These are phyloP conservation scores for Pinus taeda DNA, from an alignment of 75 land plant genomes.

Conservation along the genomic window DNA sequence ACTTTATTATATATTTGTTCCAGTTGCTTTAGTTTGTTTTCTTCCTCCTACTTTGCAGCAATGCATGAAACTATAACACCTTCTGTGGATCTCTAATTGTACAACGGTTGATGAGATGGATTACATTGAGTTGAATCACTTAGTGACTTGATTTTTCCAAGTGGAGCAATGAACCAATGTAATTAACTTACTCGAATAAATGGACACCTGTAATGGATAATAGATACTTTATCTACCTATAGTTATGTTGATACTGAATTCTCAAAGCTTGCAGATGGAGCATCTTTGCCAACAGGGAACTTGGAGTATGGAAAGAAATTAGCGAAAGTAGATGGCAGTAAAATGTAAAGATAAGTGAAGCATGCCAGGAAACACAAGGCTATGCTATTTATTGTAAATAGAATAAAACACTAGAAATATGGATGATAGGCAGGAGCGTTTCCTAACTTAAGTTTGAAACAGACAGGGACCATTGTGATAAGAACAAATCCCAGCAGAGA, in stretches of 20 bases:
- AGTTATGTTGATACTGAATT: background rate
- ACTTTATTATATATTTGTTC: background rate
- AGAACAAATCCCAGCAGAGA: background rate
- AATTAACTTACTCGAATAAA: background rate
- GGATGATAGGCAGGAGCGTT: background rate
- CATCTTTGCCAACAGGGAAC: background rate
- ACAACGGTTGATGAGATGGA: background rate
- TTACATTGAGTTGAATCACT: background rate
- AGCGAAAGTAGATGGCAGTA: background rate
- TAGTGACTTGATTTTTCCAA: no score
- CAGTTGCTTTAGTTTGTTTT: background rate
- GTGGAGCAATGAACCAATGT: background rate
- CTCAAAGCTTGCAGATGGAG: conserved; percentile 1
- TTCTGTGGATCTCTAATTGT: background rate
- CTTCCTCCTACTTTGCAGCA: background rate
- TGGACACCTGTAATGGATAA: background rate
- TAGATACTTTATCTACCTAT: background rate
- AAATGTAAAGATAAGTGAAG: background rate
- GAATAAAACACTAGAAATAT: background rate
- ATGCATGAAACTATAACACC: background rate
- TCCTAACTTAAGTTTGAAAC: background rate
- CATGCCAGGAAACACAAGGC: background rate
- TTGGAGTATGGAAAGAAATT: background rate
- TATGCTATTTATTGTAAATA: conserved; percentile 1
- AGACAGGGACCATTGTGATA: background rate